Base-by-base conservation (phyloP, 495 filamentous ascomycete species). In the Penicillium steckii region DNA sequence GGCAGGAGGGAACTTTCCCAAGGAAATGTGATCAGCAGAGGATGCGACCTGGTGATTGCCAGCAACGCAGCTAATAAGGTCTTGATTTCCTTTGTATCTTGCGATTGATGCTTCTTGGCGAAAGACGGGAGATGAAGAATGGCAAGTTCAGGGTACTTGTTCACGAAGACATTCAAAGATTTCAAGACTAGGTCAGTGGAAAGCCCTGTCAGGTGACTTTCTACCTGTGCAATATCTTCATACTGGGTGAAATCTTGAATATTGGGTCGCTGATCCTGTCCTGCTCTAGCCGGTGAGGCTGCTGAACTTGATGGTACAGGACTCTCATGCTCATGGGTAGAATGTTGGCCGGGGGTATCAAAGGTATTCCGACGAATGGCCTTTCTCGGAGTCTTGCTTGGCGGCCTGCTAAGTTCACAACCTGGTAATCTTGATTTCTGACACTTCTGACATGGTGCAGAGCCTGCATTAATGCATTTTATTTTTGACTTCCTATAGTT, bases 91-190 rank as follows among this genome's bases (percentile, higher is more conserved):
- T 30, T 44, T 10, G 44, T 23, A 5, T 37, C 38, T 13, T 37
- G 25, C n/a, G 42, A 52, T 8, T 57, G 55, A 3, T 55, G 47
- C 17, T 55, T 55, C 42, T 55, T 26, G 32, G 54, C 43, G 19
- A 62, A 48, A 12, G 42, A 29, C 0, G 55, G 51, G 0, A 55
- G 40, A 42, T 62, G 51, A 1, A 58, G 32, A 24, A 62, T 58
- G 19, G 46, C 55, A 7, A 62, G 48, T 17, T 62, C 59, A 6
- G 59, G 59, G 30, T 55, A 55, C 40, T 58, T 62, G 19, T 57
- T 55, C 10, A 48, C 54, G 22, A 62, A 62, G 8, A 52, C 48
- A 38, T 62, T 58, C 29, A 62, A 26, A 4, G 44, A 48, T 15
- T 62, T 58, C 15, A 62, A 40, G 12, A 62, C 46, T 9, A 56